Percentiles rank a stretch among this genome's conserved stretches.
phyloP scores from a whole-genome alignment of 768 basidiomycete species.

The Boletus fagicola region DNA sequence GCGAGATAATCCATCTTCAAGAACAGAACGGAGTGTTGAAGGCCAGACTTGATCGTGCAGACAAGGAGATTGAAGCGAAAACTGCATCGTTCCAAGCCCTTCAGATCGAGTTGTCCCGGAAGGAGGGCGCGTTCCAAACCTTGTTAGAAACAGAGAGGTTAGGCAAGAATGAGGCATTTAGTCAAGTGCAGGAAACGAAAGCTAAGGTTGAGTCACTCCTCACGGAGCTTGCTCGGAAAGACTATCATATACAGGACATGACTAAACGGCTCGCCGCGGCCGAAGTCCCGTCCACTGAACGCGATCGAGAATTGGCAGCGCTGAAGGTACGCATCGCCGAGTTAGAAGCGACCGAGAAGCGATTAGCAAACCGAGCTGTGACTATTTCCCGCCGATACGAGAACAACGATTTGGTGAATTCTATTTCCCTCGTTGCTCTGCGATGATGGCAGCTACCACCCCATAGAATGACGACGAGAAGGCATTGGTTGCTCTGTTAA shows the following conservation, averaged over 20 bases:
- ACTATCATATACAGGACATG: constrained; percentile 22
- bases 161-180: constrained; percentile 19
- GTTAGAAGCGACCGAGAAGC: constrained; percentile 30
- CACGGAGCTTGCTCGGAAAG: constrained; percentile 22
- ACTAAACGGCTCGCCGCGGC: constrained; percentile 21
- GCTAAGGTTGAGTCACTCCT: constrained; percentile 21
- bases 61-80: constrained; percentile 12
- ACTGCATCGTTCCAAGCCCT: constrained; percentile 12
- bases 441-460: constrained; percentile 14
- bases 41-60: constrained; percentile 12
- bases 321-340: constrained; percentile 24
- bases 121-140: constrained; percentile 25
- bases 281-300: constrained; percentile 25
- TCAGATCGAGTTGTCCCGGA: constrained; percentile 25
- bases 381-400: constrained; percentile 41
- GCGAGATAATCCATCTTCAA: constrained; percentile 19
- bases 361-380: constrained; percentile 27
- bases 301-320: constrained; percentile 28
- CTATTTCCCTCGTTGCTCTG: constrained; percentile 2
- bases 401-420: constrained; percentile 45
- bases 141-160: constrained; percentile 25
- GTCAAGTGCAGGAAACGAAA: constrained; percentile 20
- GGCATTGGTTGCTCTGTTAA: constrained; percentile 45
- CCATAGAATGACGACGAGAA: constrained; percentile 50
- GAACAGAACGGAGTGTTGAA: constrained; percentile 23